Conservation (phyloP, 164 flowering plant genomes). For the Akebia trifoliata region DNA sequence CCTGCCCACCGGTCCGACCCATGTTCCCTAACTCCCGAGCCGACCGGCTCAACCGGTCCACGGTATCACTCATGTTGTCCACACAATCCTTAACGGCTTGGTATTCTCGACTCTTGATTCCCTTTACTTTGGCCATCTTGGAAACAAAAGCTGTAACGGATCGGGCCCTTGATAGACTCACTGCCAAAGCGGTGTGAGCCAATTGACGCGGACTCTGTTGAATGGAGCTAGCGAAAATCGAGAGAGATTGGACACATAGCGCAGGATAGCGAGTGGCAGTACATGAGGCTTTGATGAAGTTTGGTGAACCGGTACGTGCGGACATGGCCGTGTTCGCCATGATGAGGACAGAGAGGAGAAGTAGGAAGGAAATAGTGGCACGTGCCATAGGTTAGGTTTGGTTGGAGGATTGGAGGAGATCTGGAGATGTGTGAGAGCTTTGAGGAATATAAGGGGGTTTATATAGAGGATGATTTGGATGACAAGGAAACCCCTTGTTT, state of each 20-base stretch:
- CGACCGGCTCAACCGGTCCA: slow-evolving; percentile 25
- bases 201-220: slow-evolving; percentile 24
- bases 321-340: neutral
- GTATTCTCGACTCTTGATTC: slow-evolving; percentile 13
- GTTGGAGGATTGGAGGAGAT: neutral
- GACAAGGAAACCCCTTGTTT: no score
- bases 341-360: neutral
- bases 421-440: neutral
- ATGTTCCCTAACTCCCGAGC: slow-evolving; percentile 22
- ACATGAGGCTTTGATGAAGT: slow-evolving; percentile 31
- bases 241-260: slow-evolving; percentile 24
- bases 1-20: slow-evolving; percentile 5
- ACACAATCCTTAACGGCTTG: slow-evolving; percentile 29
- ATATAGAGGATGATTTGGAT: neutral
- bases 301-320: neutral
- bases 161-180: slow-evolving; percentile 23
- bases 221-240: slow-evolving; percentile 15
- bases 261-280: slow-evolving; percentile 21
- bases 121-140: slow-evolving; percentile 9
- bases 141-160: slow-evolving; percentile 15
- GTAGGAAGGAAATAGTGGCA: neutral
- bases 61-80: slow-evolving; percentile 27
- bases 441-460: neutral
- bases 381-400: slow-evolving; percentile 5
- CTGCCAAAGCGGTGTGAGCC: slow-evolving; percentile 24